phyloP scores from a whole-genome alignment of 805 yeast species.

The Danielozyma ontarioensis region DNA sequence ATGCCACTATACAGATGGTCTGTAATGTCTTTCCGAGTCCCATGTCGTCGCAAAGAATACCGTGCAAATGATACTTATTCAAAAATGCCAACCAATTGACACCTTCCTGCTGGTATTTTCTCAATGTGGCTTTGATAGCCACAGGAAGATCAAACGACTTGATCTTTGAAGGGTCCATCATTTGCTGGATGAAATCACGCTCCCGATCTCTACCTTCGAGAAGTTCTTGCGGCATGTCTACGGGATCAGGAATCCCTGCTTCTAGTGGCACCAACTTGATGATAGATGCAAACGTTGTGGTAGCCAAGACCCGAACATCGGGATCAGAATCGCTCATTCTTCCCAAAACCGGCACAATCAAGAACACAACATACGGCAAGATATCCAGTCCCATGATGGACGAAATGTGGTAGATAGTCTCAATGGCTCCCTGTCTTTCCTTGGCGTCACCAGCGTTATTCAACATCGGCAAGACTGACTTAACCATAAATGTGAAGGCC shows the following conservation, averaged over 20 bases:
- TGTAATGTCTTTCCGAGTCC: constrained; percentile 97
- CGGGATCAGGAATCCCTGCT: constrained; percentile 95
- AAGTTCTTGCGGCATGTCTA: constrained; percentile 78
- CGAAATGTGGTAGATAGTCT: constrained; percentile 81
- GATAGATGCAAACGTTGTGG: constrained; percentile 94
- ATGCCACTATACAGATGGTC: constrained; percentile 93
- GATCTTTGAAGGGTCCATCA: constrained; percentile 95
- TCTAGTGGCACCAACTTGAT: constrained; percentile 94
- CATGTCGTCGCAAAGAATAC: constrained; percentile 98
- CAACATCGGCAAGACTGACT: constrained; percentile 71
- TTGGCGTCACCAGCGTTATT: constrained; percentile 65
- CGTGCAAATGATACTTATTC: constrained; percentile 92
- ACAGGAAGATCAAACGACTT: constrained; percentile 87
- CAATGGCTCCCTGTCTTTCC: constrained; percentile 91
- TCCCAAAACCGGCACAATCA: constrained; percentile 94
- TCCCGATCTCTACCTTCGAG: constrained; percentile 88
- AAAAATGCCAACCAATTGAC: constrained; percentile 96
- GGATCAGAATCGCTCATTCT: constrained; percentile 94
- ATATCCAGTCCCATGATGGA: constrained; percentile 82
- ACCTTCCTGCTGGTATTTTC: constrained; percentile 97
- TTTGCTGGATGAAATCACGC: constrained; percentile 89
- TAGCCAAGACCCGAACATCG: constrained; percentile 85
- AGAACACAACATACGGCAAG: constrained; percentile 89
- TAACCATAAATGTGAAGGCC: constrained; percentile 77
- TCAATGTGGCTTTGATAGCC: constrained; percentile 82